Percentiles rank a stretch among this genome's conserved stretches.
phyloP scores from a whole-genome alignment of 257 asterid species.

The Coffea eugenioides region DNA sequence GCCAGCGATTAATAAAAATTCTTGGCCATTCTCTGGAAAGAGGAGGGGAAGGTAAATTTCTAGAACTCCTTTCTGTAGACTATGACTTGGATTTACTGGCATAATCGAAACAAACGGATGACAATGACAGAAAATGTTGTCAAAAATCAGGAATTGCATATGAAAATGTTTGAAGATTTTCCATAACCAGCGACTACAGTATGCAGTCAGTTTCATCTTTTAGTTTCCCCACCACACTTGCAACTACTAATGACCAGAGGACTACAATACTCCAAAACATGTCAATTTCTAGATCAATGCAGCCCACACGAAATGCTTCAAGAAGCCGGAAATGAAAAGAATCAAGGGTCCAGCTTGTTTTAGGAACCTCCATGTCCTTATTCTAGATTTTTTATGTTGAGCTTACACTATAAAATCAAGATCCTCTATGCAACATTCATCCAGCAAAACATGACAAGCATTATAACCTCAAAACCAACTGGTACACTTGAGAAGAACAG shows the following conservation, averaged over 20 bases:
- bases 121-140: not conserved
- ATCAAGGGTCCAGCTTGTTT: not conserved
- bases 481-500: constrained; percentile 8
- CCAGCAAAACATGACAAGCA: constrained; percentile 18
- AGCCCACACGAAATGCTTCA: constrained; percentile 24
- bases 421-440: not conserved
- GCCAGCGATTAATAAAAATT: no score
- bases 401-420: not conserved
- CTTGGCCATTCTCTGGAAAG: no score
- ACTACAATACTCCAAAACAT: constrained; percentile 14
- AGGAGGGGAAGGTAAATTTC: no score
- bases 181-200: not conserved
- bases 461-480: constrained; percentile 21
- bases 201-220: not conserved
- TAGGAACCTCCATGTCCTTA: constrained; percentile 14
- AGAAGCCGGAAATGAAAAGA: not conserved
- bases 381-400: not conserved
- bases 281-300: constrained; percentile 8
- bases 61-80: not conserved
- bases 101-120: not conserved
- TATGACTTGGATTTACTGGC: not conserved
- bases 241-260: not conserved
- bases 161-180: not conserved
- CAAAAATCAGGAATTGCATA: not conserved
- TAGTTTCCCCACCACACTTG: not conserved